Evolutionary conservation across 495 filamentous ascomycete species (phyloP), one percentile per base, ranked within the genome.

Genomic region (Penicillium robsamsonii): DNA sequence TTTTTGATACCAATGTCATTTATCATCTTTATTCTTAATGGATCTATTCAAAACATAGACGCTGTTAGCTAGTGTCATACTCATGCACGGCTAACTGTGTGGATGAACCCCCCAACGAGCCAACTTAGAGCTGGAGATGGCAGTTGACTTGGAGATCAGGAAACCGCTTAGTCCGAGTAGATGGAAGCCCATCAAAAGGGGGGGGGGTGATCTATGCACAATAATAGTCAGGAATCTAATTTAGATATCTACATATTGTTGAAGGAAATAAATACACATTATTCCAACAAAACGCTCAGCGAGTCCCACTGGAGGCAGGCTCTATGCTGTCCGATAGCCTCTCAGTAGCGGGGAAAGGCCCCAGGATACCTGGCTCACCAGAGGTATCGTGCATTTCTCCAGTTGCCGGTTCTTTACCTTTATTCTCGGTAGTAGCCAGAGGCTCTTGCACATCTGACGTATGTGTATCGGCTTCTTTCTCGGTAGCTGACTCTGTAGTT

Each of bases 1-100:
- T 52, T 47, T 44, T 60, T 60, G 56, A 67, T 68, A 68, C 63
- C 63, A 68, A 54, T 65, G 45, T 63, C 55, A 58, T 58, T 43
- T 35, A 52, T 42, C 17, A 41, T 58, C 17, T 50, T 53, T 12
- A 50, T 35, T 42, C 3, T 27, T 12, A 8, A 31, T 46, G 22
- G 24, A 37, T 25, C 11, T 38, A 38, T 25, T 13, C 4, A 12
- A 1, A 27, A 2, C 5, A 25, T 5, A 15, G 4, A 5, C 13
- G 5, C 5, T 35, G 31, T 15, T 15, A 35, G 4, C 13, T 35
- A 15, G 33, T 0, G n/a, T n/a, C n/a, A n/a, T n/a, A n/a, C n/a
- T n/a, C n/a, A n/a, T n/a, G n/a, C n/a, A n/a, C n/a, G n/a, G n/a
- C n/a, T n/a, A n/a, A n/a, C 22, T 22, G 22, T 22, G 22, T 22